Base-by-base conservation (phyloP, 805 yeast species). In the Cyberlindnera euphorbiiphila region DNA sequence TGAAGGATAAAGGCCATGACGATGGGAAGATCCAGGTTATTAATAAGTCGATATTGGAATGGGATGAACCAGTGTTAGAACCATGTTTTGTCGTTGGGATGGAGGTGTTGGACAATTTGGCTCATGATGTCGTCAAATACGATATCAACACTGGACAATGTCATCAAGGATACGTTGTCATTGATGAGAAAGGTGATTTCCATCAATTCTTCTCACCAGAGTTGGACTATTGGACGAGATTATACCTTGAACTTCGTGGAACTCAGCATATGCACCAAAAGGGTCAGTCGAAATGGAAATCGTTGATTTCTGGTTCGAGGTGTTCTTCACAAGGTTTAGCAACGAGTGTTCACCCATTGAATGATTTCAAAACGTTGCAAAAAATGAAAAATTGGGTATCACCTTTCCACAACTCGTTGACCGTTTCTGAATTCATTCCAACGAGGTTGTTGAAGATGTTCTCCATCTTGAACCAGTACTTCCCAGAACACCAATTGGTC, bases 91-190 rank as follows among this genome's bases (percentile, higher is more conserved):
- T 86, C 46, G 67, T 86, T 32, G 94, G 91, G 0, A 61, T 85
- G 39, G 95, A 87, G 53, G 93, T 86, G 7, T 76, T 87, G 57
- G 95, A 86, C 59, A 86, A 85, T 53, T 74, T 87, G 45, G 70
- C 93, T 4, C 96, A 86, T 59, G 95, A 86, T 54, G 74, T 83
- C 19, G 72, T 86, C 4, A 69, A 91, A 24, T 86, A 84, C 55
- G 94, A 86, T 51, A 72, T 78, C 41, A 50, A 62, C 8, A 76
- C 87, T 0, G 74, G 79, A 6, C 67, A 70, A 45, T 91, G 94
- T 0, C 69, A 74, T 46, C 93, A 86, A 56, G 94, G 91, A 0
- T 77, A 82, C 47, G 94, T 85, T 2, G 69, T 81, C 9, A 66
- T 84, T 27, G 89, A 85, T 51, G 76, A 71, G 25, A 62, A 76